Base-by-base conservation (phyloP, 805 yeast species). In the Candida germanica region DNA sequence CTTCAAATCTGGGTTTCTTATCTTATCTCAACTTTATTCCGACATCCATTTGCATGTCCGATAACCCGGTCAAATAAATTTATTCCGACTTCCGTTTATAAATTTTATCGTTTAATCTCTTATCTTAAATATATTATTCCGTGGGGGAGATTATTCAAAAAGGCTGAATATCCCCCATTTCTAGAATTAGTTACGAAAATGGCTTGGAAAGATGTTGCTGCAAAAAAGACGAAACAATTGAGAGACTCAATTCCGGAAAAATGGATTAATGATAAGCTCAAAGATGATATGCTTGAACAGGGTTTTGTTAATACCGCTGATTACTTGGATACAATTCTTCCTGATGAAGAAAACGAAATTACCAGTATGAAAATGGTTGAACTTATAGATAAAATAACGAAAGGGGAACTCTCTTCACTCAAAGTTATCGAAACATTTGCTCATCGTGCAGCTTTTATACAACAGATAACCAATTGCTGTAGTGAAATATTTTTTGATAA, bases 391-490 rank as follows among this genome's bases (percentile, higher is more conserved):
- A 29, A 29, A 29, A 35, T 35, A 5, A 16, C 20, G 3, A 13
- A 9, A 11, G 46, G 42, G 3, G 14, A 28, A 15, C 28, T 32
- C 2, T 54, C 67, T 3, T 51, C 82, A 1, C 51, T 56, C 1
- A 66, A 71, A 29, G 79, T 79, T 3, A 59, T 75, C 1, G 55
- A 54, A 8, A 83, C 84, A 1, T 79, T 72, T 52, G 69, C 77
- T 40, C 79, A 79, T 48, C 55, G 84, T 29, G 76, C 83, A 3
- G 68, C 77, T 3, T 55, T 76, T 14, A 79, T 79, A 0, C 82
- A 77, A 42, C 83, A 79, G 46, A 55, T 79, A 41, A 50, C 56
- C 22, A 62, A 64, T 36, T 68, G 72, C 44, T 52, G 62, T 22
- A 44, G 58, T 8, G 73, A 68, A 36, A 60, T 67, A 9, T 49